Evolutionary conservation across 495 filamentous ascomycete genomes (phyloP), one percentile per base, ranked within the genome.

Genomic region (Elasticomyces elasticus): DNA sequence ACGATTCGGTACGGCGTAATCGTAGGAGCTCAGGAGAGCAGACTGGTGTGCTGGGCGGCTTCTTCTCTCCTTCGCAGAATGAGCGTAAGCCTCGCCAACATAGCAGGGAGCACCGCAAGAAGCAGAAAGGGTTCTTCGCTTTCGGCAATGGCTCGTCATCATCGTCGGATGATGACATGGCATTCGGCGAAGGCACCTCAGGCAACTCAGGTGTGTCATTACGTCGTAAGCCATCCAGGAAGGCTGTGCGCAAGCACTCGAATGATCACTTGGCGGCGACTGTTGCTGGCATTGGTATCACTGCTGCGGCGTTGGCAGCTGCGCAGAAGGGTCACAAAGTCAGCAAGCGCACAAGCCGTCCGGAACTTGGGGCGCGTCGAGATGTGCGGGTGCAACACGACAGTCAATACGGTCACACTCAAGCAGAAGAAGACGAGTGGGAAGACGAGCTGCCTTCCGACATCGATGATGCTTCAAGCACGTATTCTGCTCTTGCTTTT

Each of bases 391-490:
- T 33, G 64, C 66, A 43, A 55, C 64, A 15, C 67, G 66, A 5
- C 69, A 70, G 24, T 67, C 60, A 25, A 11, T 31, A 45, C 26
- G 26, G 1, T 24, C 45, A 49, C 31, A 27, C 26, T 22, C 30
- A 41, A 19, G 56, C 79, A 26, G 79, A 79, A n/a, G 75, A 81
- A 25, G 79, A 77, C n/a, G 76, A 69, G n/a, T 84, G 80, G 82
- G 75, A 82, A 45, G 78, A 80, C 62, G 74, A 77, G 23, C 78
- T 62, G 25, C 59, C 59, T 33, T 54, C 49, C 4, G 59, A 58
- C 25, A 49, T 35, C 3, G 47, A 55, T 35, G 52, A 55, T 47
- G 57, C 52, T 12, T 71, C 72, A 5, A 75, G 73, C 62, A 67
- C 66, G n/a, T 69, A 69, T 51, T 81, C 79, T 23, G 76, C 64